These are phyloP conservation scores for Kwoniella sp. DNA, from an alignment of 768 basidiomycete genomes.

Conservation along the genomic window DNA sequence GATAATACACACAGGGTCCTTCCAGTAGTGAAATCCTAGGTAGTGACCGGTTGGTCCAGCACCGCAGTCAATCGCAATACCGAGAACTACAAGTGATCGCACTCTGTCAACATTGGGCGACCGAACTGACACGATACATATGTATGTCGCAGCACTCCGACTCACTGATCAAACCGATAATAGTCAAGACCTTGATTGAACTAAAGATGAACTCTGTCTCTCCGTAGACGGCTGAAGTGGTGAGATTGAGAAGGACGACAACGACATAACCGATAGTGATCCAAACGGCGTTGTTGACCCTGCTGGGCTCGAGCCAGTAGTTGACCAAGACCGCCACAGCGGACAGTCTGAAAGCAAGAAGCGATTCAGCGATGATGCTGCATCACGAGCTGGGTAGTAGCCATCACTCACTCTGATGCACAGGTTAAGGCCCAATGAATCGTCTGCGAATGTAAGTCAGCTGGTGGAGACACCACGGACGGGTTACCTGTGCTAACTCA, in stretches of 20 bases:
- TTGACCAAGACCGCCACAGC: slow-evolving; percentile 32
- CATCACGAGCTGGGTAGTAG: not conserved
- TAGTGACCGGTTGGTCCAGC: slow-evolving; percentile 21
- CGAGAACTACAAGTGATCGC: slow-evolving; percentile 43
- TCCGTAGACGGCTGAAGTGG: slow-evolving; percentile 58
- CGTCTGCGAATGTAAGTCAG: not conserved
- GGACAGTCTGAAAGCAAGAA: slow-evolving; percentile 1
- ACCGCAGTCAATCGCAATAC: slow-evolving; percentile 22
- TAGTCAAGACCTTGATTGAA: slow-evolving; percentile 47
- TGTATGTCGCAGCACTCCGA: too few relatives aligned
- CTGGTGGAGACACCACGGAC: too few relatives aligned
- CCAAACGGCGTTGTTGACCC: slow-evolving; percentile 33
- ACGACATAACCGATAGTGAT: slow-evolving; percentile 32
- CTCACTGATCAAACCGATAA: slow-evolving; percentile 48
- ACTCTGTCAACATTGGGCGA: too few relatives aligned
- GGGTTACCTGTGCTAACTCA: too few relatives aligned
- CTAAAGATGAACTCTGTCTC: slow-evolving; percentile 72
- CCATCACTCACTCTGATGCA: slow-evolving; percentile 12
- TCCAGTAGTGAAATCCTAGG: slow-evolving; percentile 27
- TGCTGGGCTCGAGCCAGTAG: slow-evolving; percentile 28
- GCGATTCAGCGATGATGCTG: not conserved
- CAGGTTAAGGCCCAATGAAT: slow-evolving; percentile 18
- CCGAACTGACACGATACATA: too few relatives aligned
- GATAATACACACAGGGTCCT: slow-evolving; percentile 10
- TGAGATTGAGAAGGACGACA: slow-evolving; percentile 22